Evolutionary conservation across 768 basidiomycete genomes (phyloP), one percentile per base, ranked within the genome.

Genomic region (Terana coerulea): DNA sequence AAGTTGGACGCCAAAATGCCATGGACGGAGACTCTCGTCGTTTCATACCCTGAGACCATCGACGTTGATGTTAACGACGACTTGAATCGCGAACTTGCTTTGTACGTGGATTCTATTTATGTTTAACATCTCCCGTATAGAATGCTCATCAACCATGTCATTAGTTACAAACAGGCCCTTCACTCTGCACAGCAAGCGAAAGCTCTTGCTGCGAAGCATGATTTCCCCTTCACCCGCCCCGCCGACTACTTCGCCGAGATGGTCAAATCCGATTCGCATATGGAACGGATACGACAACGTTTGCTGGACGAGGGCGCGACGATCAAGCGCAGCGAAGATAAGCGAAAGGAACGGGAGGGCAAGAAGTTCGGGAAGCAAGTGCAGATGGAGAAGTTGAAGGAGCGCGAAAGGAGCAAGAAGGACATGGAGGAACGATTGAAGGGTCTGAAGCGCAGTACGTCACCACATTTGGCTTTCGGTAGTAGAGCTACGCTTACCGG

Each of bases 291-390:
- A 59, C 87, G 97, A 48, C 86, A 92, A 55, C 82, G 87, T 15
- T 69, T 98, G 22, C 76, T 98, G 24, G 90, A 98, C 69, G 97
- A 98, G 67, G 72, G 75, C 22, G 89, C 92, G 0, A 77, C 79
- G 1, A 93, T 98, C 59, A 94, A 97, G 68, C 90, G 88, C 67
- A 80, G 87, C 53, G 95, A 98, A 64, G 88, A 92, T 49, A 94
- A 92, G 62, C 81, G 88, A 58, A 87, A 85, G 60, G 91, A 98
- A 68, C 78, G 97, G 40, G 89, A 97, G 62, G 87, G 92, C 49
- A 98, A 98, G 76, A 98, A 98, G 75, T 97, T 91, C 63, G 95
- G 95, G 22, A 99, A 98, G 69, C 91, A 98, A 68, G 92, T 98
- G 10, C 97, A 99, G 70, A 70, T 90, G 31, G 95, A 98, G 74